Conservation (phyloP, 306 rosid genomes). For the Lathyrus sativus region DNA sequence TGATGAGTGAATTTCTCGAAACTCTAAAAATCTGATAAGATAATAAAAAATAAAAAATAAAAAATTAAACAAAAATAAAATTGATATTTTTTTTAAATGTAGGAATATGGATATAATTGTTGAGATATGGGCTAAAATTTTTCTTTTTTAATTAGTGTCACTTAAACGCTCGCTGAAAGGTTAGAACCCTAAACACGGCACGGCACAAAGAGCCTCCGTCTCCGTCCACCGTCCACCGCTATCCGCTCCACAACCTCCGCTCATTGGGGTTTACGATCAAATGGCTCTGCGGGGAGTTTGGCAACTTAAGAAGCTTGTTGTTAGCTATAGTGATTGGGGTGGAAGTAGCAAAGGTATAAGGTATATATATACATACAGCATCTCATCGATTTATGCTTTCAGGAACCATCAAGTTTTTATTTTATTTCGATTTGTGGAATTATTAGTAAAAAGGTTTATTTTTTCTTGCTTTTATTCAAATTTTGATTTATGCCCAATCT, state of each 20-base stretch:
- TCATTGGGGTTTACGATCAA: not conserved
- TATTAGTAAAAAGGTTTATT: not conserved
- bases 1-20: too few relatives aligned
- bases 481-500: not conserved
- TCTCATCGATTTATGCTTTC: slow-evolving; percentile 1
- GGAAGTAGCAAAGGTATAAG: slow-evolving; percentile 94
- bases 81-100: too few relatives aligned
- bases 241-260: not conserved
- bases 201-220: not conserved
- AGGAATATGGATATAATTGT: too few relatives aligned
- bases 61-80: too few relatives aligned
- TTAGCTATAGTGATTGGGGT: slow-evolving; percentile 82
- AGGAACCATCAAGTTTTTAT: not conserved
- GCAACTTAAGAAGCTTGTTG: slow-evolving; percentile 83
- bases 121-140: too few relatives aligned
- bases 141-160: too few relatives aligned
- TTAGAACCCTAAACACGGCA: not conserved
- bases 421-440: not conserved
- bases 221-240: not conserved
- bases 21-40: too few relatives aligned
- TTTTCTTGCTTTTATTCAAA: not conserved
- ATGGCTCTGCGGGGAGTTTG: slow-evolving; percentile 94
- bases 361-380: slow-evolving; percentile 43
- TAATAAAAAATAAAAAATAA: too few relatives aligned
- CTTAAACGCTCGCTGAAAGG: not conserved